phyloP scores from a whole-genome alignment of 1,284 basidiomycete species.

The Boletus holoroseus region DNA sequence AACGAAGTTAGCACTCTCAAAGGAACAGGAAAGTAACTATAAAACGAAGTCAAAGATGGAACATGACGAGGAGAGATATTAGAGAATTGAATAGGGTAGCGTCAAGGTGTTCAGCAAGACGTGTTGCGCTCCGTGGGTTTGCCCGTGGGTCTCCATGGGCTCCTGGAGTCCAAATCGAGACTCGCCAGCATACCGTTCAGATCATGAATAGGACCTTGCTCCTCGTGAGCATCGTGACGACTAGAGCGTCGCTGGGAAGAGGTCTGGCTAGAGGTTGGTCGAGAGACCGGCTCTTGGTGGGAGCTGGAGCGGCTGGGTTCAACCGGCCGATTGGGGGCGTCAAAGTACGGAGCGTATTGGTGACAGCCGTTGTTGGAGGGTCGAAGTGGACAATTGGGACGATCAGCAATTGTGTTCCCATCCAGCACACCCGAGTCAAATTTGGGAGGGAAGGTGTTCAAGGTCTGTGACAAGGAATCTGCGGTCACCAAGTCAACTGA shows the following conservation, averaged over 20 bases:
- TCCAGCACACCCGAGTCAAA: conserved; percentile 21
- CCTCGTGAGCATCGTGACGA: conserved; percentile 30
- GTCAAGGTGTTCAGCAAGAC: conserved; percentile 19
- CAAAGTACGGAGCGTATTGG: conserved; percentile 42
- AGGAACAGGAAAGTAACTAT: conserved; percentile 14
- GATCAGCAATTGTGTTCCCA: conserved; percentile 19
- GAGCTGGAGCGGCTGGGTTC: conserved; percentile 38
- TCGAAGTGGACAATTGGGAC: conserved; percentile 43
- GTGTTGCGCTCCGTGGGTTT: conserved; percentile 22
- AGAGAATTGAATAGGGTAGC: conserved; percentile 12
- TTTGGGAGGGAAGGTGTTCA: conserved; percentile 38
- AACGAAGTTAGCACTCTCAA: conserved; percentile 20
- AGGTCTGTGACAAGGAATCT: conserved; percentile 38
- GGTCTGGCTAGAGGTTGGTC: conserved; percentile 45
- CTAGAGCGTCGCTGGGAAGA: conserved; percentile 23
- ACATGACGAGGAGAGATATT: conserved; percentile 20
- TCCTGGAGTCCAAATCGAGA: conserved; percentile 52
- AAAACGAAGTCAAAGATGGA: conserved; percentile 22
- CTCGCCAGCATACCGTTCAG: conserved; percentile 72
- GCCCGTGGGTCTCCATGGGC: conserved; percentile 23
- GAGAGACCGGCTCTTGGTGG: conserved; percentile 46
- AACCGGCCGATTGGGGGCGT: conserved; percentile 31
- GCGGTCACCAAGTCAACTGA: conserved; percentile 26
- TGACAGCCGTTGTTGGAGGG: conserved; percentile 42
- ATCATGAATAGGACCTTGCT: conserved; percentile 56